Conservation (phyloP, 768 basidiomycete species). For the Neoboletus brunneissimus region DNA sequence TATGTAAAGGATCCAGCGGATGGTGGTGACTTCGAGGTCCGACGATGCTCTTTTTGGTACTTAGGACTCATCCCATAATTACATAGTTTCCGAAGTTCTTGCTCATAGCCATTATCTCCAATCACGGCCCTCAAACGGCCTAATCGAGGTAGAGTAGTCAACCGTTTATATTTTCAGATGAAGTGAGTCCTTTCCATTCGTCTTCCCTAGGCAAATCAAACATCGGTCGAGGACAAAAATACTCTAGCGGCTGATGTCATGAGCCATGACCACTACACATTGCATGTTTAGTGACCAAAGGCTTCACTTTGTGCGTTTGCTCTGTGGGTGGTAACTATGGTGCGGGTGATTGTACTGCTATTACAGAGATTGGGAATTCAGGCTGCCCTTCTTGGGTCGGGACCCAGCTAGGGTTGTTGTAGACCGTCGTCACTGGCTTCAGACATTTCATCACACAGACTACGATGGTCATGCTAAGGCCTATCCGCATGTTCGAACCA, state of each 20-base stretch:
- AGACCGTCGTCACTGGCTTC: no score
- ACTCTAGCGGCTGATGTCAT: not conserved
- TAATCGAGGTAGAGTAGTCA: no score
- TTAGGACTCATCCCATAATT: no score
- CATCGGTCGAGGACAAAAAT: not conserved
- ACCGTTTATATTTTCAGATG: no score
- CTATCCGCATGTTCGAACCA: not conserved
- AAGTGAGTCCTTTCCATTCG: no score
- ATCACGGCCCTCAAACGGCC: no score
- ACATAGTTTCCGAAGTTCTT: no score
- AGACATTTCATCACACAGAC: not conserved
- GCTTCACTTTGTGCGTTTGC: not conserved
- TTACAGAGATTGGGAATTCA: not conserved
- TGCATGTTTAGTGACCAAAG: not conserved
- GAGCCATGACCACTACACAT: not conserved
- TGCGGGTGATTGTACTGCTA: not conserved
- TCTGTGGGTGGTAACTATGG: not conserved
- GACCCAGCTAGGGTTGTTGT: not conserved
- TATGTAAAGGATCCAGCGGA: no score
- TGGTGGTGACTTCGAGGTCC: no score
- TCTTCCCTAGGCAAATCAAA: no score
- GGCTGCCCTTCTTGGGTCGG: not conserved
- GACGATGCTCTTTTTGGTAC: no score
- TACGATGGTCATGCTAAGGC: not conserved
- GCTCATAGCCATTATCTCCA: no score